These are phyloP conservation scores for Starmera dryadoides DNA, from an alignment of 805 yeast genomes.

Conservation along the genomic window DNA sequence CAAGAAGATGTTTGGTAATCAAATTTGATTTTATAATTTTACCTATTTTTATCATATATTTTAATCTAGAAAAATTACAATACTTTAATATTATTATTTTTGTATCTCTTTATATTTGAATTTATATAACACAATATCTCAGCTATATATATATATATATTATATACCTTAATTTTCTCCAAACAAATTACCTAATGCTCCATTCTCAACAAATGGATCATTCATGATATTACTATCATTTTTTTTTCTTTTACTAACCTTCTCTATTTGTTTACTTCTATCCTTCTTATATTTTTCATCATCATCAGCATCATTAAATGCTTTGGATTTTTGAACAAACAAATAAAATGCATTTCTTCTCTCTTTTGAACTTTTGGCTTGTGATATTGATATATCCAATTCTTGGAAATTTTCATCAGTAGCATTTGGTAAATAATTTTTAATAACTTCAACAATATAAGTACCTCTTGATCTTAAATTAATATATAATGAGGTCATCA, in stretches of 20 bases:
- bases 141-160: not conserved
- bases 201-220: conserved; percentile 66
- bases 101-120: not conserved
- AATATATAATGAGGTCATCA: conserved; percentile 73
- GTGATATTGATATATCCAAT: conserved; percentile 56
- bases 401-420: conserved; percentile 49
- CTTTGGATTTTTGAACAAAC: conserved; percentile 59
- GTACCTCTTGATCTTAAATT: conserved; percentile 63
- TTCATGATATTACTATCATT: conserved; percentile 49
- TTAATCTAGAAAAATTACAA: not conserved
- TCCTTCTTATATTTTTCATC: conserved; percentile 36
- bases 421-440: conserved; percentile 46
- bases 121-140: not conserved
- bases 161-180: conserved; percentile 25
- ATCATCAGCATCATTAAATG: conserved; percentile 34
- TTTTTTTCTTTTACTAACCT: conserved; percentile 41
- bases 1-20: conserved; percentile 99
- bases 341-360: conserved; percentile 77
- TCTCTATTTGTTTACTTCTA: conserved; percentile 49
- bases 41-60: not conserved
- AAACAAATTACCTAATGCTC: conserved; percentile 54
- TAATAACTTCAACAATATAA: conserved; percentile 56
- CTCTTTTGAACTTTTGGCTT: conserved; percentile 64
- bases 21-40: no score
- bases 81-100: not conserved